These are phyloP conservation scores for Oemleria cerasiformis DNA, from an alignment of 306 rosid species.

Conservation along the genomic window DNA sequence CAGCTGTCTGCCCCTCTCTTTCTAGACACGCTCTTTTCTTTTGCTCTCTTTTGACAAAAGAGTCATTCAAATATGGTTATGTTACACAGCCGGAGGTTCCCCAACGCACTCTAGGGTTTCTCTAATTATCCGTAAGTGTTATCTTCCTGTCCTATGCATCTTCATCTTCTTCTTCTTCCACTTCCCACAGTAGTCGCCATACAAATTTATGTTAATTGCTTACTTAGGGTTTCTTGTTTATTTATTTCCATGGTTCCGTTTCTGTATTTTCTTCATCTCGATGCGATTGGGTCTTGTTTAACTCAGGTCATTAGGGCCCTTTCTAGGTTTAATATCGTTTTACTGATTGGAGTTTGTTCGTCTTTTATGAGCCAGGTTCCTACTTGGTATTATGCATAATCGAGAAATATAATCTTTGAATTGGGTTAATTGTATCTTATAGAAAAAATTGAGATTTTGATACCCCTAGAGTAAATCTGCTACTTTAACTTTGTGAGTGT, in stretches of 20 bases:
- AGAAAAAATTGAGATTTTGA: background rate
- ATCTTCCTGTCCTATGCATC: background rate
- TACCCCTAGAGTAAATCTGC: background rate
- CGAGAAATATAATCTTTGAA: slow-evolving; percentile 3
- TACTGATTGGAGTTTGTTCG: background rate
- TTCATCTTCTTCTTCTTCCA: background rate
- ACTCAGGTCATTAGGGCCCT: background rate
- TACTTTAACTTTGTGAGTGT: slow-evolving; percentile 4
- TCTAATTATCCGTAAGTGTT: slow-evolving; percentile 3
- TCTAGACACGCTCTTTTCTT: too few species aligned
- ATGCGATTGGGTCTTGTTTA: background rate
- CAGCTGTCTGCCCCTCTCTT: too few species aligned
- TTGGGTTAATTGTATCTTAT: background rate
- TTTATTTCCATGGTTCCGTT: background rate
- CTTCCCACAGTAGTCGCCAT: background rate
- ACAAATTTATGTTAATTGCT: background rate
- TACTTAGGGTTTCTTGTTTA: background rate
- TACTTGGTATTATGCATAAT: background rate
- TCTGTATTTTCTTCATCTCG: slow-evolving; percentile 1
- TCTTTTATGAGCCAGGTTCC: background rate
- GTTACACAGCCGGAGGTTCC: background rate
- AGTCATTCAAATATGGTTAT: background rate
- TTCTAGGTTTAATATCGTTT: background rate
- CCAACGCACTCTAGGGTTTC: slow-evolving; percentile 10
- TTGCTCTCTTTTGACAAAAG: background rate